Conservation (phyloP, 768 basidiomycete species). For the Dacryopinax spathularia region DNA sequence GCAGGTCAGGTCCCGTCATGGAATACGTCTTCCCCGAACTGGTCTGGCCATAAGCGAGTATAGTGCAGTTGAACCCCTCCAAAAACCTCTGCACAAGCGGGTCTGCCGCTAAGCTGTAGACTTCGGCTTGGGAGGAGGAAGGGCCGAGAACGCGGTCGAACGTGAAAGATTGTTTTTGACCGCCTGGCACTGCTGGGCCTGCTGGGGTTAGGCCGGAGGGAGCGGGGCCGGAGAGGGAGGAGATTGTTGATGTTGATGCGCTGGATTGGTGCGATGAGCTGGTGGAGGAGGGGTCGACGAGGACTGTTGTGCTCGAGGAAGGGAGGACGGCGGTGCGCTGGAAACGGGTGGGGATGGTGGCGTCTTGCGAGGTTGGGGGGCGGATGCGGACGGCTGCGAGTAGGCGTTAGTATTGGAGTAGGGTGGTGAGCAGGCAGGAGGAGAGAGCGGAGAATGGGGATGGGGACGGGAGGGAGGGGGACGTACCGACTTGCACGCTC, state of each 20-base stretch:
- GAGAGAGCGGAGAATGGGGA: background rate
- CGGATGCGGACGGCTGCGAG: conserved; percentile 75
- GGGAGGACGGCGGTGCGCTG: conserved; percentile 80
- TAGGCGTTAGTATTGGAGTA: too few relatives aligned
- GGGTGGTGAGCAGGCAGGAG: too few relatives aligned
- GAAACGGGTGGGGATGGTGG: conserved; percentile 83
- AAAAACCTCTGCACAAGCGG: conserved; percentile 77
- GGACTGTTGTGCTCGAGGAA: conserved; percentile 53
- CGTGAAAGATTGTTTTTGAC: conserved; percentile 70
- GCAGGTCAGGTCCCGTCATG: conserved; percentile 87
- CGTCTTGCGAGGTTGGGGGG: conserved; percentile 72
- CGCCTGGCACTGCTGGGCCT: conserved; percentile 30
- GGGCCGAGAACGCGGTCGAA: conserved; percentile 92
- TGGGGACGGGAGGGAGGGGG: background rate
- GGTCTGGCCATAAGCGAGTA: conserved; percentile 95
- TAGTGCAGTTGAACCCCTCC: conserved; percentile 94
- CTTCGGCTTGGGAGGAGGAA: conserved; percentile 66
- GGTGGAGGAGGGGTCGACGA: conserved; percentile 58
- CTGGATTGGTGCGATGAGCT: background rate
- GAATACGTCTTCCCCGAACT: conserved; percentile 94
- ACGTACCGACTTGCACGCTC: conserved; percentile 7
- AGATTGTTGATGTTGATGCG: conserved; percentile 20
- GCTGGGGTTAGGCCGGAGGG: conserved; percentile 30
- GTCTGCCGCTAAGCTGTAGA: conserved; percentile 73
- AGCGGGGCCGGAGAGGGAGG: conserved; percentile 39